Evolutionary conservation across 306 rosid genomes (phyloP).

Genomic region (Fragaria ananassa): DNA sequence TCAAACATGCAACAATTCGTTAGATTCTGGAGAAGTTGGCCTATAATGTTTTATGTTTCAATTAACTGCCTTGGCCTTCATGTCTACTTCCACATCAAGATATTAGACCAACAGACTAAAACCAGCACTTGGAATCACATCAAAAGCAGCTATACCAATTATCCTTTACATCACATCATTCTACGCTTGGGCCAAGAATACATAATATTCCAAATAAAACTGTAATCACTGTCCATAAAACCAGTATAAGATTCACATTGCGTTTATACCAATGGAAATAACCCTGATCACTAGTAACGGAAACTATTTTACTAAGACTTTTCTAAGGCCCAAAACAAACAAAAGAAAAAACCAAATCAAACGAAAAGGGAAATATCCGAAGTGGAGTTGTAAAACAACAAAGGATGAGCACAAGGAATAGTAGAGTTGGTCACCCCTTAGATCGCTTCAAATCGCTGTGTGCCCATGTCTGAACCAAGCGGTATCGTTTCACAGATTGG

Average conservation of each 20-base stretch:
- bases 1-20: background rate
- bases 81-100: background rate
- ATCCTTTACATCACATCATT: background rate
- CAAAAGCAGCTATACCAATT: background rate
- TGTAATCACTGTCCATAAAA: background rate
- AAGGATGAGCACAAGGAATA: too few relatives aligned
- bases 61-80: background rate
- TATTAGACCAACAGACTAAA: background rate
- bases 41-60: background rate
- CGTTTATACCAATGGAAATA: background rate
- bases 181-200: background rate
- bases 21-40: background rate
- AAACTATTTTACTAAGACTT: background rate
- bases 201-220: background rate
- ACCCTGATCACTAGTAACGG: background rate
- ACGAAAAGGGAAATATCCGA: background rate
- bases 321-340: background rate
- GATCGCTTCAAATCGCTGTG: background rate
- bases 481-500: slow-evolving; percentile 8
- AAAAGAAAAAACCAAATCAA: too few relatives aligned
- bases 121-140: background rate
- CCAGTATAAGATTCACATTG: background rate
- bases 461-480: background rate
- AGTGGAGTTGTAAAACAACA: background rate
- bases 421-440: too few relatives aligned